Base-by-base conservation (phyloP, 192 early-diverging fungal species). In the Coemansia biformis region DNA sequence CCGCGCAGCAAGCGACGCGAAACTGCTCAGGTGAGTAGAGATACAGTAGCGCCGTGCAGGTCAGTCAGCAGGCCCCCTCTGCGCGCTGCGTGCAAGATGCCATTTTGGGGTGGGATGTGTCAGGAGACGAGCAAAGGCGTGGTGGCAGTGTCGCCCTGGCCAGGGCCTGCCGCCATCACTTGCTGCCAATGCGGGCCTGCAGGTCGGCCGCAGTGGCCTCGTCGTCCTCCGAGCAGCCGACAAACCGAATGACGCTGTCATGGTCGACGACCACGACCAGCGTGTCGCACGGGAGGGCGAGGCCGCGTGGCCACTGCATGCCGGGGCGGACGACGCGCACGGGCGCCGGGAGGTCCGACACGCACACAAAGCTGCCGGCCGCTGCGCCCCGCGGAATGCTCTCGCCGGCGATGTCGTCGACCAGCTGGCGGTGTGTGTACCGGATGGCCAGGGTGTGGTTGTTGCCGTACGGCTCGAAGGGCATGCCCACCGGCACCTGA, bases 321-420 rank as follows among this genome's bases (percentile, higher is more conserved):
- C 68, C 68, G 38, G 61, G 68, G 28, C 68, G 56, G n/a, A 72
- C 28, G 23, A 72, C 57, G 21, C 57, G 57, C 8, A 53, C 53
- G 17, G 61, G 62, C 12, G 48, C 21, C 1, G 68, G 68, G 18
- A 72, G 53, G 51, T 64, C 68, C 2, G 68, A 72, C 33, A 64
- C 53, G 22, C 13, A 64, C 12, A 58, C 63, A 16, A 56, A 17
- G 38, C 29, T 40, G n/a, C 36, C 23, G 9, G 24, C 14, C 2
- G 11, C 21, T 15, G 31, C 42, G 19, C 24, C 57, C 2, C 26
- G 39, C 18, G 58, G 54, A 1, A 62, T 29, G 29, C 48, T 51
- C 47, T 71, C 67, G 26, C 67, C 67, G 1, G 67, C 67, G 18
- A 71, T 42, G 28, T 71, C 67, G 57, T 71, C 67, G 14, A 71